Evolutionary conservation across 1,284 basidiomycete genomes (phyloP).

Genomic region (Pascua guehoae): DNA sequence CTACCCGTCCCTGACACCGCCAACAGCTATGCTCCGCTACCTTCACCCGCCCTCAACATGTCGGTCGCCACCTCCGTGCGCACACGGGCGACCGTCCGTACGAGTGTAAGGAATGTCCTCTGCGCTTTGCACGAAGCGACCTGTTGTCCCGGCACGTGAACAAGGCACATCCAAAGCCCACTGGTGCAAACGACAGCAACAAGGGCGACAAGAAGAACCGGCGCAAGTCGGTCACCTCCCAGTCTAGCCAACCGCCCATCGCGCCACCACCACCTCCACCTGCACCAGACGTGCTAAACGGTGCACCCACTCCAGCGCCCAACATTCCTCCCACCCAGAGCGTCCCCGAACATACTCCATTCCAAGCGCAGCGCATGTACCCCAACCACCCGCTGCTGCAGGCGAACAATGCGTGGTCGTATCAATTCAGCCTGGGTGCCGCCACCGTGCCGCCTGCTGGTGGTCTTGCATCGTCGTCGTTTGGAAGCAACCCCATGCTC

Average conservation of each 20-base stretch:
- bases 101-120: constrained; percentile 81
- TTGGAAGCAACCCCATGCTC: too few relatives aligned
- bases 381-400: constrained; percentile 41
- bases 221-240: constrained; percentile 16
- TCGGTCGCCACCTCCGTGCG: constrained; percentile 82
- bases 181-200: constrained; percentile 54
- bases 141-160: constrained; percentile 82
- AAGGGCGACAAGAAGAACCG: constrained; percentile 33
- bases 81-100: constrained; percentile 90
- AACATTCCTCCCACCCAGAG: constrained; percentile 4
- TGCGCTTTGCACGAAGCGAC: constrained; percentile 84
- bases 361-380: constrained; percentile 42
- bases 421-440: too few relatives aligned
- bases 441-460: too few relatives aligned
- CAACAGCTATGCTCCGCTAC: constrained; percentile 68
- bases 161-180: constrained; percentile 69
- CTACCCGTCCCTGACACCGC: too few relatives aligned
- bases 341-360: constrained; percentile 17
- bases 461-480: too few relatives aligned
- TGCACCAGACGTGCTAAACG: background rate
- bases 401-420: constrained; percentile 1
- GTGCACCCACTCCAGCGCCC: background rate
- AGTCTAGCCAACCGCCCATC: constrained; percentile 1
- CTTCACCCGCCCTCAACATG: constrained; percentile 84
- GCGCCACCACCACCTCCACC: background rate